phyloP scores from a whole-genome alignment of 1,284 basidiomycete genomes.

The Melanopsichium pennsylvanicum region DNA sequence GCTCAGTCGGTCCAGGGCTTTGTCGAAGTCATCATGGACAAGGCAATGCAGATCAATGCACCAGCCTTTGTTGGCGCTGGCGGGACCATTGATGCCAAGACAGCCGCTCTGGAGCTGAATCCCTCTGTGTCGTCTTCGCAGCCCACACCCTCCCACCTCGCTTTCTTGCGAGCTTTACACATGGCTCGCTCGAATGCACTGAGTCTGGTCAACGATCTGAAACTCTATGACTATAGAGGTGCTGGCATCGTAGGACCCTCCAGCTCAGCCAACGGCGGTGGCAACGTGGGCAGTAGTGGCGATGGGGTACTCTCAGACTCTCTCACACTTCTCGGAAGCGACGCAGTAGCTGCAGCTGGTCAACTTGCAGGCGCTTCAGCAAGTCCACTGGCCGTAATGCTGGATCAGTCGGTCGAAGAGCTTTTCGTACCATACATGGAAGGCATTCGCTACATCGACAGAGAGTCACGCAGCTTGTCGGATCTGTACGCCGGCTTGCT shows the following conservation, averaged over 20 bases:
- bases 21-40: conserved; percentile 64
- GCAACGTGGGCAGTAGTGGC: not conserved
- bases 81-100: conserved; percentile 29
- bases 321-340: conserved; percentile 28
- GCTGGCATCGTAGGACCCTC: conserved; percentile 49
- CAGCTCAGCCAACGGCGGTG: conserved; percentile 11
- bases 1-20: conserved; percentile 77
- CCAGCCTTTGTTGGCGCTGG: conserved; percentile 33
- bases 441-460: conserved; percentile 87
- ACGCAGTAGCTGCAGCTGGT: conserved; percentile 30
- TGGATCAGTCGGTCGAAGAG: conserved; percentile 94
- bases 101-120: conserved; percentile 27
- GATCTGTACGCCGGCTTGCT: conserved; percentile 83
- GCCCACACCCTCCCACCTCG: conserved; percentile 68
- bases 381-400: conserved; percentile 72
- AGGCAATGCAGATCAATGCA: conserved; percentile 51
- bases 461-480: conserved; percentile 85
- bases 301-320: conserved; percentile 12
- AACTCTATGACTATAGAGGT: conserved; percentile 80
- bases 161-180: conserved; percentile 88
- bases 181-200: conserved; percentile 84
- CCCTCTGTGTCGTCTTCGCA: conserved; percentile 3
- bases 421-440: conserved; percentile 91
- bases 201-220: conserved; percentile 86
- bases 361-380: conserved; percentile 47